Evolutionary conservation across 441 rosid species (phyloP).

Genomic region (Pelargonium myrrhifolium): DNA sequence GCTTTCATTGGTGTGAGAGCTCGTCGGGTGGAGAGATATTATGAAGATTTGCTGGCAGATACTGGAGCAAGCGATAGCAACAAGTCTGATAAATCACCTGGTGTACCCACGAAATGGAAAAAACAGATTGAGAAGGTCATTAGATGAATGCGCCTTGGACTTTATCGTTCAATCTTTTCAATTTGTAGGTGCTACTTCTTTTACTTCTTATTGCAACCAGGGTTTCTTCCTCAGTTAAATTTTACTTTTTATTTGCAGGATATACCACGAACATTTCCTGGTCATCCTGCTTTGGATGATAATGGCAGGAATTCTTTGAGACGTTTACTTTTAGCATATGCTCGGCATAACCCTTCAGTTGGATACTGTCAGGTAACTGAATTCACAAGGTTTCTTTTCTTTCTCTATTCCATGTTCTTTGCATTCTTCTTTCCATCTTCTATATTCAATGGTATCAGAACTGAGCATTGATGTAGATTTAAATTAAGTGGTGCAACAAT

Average conservation of each 20-base stretch:
- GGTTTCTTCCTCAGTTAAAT: slow-evolving; percentile 33
- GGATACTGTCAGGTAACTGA: slow-evolving; percentile 64
- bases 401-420: neutral
- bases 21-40: slow-evolving; percentile 49
- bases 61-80: slow-evolving; percentile 26
- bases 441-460: too few species aligned
- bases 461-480: neutral
- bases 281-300: slow-evolving; percentile 62
- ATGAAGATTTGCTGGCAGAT: slow-evolving; percentile 48
- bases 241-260: slow-evolving; percentile 34
- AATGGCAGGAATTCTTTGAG: slow-evolving; percentile 58
- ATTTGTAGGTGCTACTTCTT: slow-evolving; percentile 32
- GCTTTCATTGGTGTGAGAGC: slow-evolving; percentile 63
- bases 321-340: slow-evolving; percentile 60
- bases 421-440: too few species aligned
- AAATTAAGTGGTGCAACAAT: neutral
- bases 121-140: slow-evolving; percentile 70
- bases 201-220: slow-evolving; percentile 18
- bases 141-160: slow-evolving; percentile 45
- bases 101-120: slow-evolving; percentile 40
- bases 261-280: slow-evolving; percentile 63
- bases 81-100: slow-evolving; percentile 28
- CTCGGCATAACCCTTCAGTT: slow-evolving; percentile 59
- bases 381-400: slow-evolving; percentile 7
- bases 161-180: slow-evolving; percentile 47